Base-by-base conservation (phyloP, 805 yeast species). In the Nakazawaea holstii region DNA sequence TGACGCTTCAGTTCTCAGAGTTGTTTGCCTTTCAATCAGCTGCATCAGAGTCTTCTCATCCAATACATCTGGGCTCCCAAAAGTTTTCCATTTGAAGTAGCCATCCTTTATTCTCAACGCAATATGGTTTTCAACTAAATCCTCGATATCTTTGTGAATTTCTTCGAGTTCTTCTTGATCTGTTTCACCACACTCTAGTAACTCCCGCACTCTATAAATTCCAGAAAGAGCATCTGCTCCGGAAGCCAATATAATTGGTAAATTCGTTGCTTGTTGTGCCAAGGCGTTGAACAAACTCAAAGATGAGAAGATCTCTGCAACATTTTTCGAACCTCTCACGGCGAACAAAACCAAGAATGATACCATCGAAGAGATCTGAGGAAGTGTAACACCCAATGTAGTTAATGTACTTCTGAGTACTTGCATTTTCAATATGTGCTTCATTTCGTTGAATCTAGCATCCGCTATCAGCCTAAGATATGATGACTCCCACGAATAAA, bases 81-180 rank as follows among this genome's bases (percentile, higher is more conserved):
- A 69, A 41, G 59, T 62, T 43, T 80, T 85, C 92, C 92, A 85
- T 48, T 73, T 72, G 57, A 84, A 84, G 1, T 73, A 58, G 10
- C 79, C 89, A 45, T 74, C 51, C 1, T 57, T 56, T 11, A 82
- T 64, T 27, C 62, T 63, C 39, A 85, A 61, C 1, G 85, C 80
- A 35, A 65, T 53, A 33, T 60, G 50, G 10, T 51, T 29, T 24
- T 32, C 24, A 4, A 24, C 17, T 35, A 24, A 10, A 14, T 13
- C 11, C 14, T 26, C 39, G 15, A 35, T 38, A 20, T 28, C n/a
- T 48, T 49, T n/a, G 15, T 35, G 13, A 13, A 29, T 24, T 14
- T n/a, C 31, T 14, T n/a, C 29, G 35, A 15, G n/a, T 30, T 40
- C 47, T 26, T 46, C 30, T 10, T 39, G 30, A 2, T 43, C 42